Evolutionary conservation across 352 stramenopile genomes (phyloP).

Genomic region (Phytopythium aichiense): DNA sequence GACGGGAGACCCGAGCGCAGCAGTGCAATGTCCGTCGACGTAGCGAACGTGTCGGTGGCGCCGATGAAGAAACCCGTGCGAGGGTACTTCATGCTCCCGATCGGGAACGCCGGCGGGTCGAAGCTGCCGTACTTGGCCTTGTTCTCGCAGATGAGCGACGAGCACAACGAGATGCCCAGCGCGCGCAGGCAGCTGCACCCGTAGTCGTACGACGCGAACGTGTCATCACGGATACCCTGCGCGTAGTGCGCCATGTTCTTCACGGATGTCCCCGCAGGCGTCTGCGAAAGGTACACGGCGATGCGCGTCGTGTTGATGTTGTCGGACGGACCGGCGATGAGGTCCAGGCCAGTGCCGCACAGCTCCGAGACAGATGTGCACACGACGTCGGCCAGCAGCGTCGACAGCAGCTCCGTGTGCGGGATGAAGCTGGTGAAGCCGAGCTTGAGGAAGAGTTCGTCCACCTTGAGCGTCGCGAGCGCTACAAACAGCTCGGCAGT

Average conservation of each 20-base stretch:
- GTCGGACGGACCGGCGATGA: constrained; percentile 39
- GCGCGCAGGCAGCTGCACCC: constrained; percentile 35
- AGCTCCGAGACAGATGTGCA: constrained; percentile 34
- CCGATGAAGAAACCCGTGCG: constrained; percentile 48
- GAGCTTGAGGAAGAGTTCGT: constrained; percentile 32
- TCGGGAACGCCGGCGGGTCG: constrained; percentile 38
- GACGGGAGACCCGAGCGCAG: constrained; percentile 32
- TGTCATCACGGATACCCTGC: constrained; percentile 58
- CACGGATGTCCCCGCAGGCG: constrained; percentile 48
- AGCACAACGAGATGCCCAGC: constrained; percentile 36
- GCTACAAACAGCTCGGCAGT: no score
- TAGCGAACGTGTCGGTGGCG: constrained; percentile 46
- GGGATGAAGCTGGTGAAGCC: constrained; percentile 39
- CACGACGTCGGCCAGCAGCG: constrained; percentile 40
- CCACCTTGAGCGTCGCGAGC: constrained; percentile 22
- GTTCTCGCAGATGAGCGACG: constrained; percentile 45
- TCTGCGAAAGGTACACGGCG: constrained; percentile 66
- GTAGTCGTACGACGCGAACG: constrained; percentile 55
- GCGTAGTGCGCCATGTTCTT: constrained; percentile 67
- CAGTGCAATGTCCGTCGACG: constrained; percentile 37
- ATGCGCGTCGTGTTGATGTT: constrained; percentile 52
- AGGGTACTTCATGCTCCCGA: constrained; percentile 42
- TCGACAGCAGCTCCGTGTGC: constrained; percentile 23
- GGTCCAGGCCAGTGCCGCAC: constrained; percentile 39
- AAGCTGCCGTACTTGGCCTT: constrained; percentile 46